Evolutionary conservation across 1,139 yeast genomes (phyloP), one percentile per base, ranked within the genome.

Genomic region (Candida mesenterica): DNA sequence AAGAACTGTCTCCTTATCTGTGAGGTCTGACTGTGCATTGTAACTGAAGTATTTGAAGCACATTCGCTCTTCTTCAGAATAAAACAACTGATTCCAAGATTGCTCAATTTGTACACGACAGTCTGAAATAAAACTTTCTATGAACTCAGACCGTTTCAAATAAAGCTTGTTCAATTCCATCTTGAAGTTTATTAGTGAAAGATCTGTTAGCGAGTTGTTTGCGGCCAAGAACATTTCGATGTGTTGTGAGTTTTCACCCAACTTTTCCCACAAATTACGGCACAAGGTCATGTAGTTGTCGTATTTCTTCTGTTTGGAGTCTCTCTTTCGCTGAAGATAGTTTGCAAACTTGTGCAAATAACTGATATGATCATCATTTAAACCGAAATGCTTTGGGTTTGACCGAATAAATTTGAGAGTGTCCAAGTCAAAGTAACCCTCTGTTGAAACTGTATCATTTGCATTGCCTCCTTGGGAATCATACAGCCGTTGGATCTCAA

Each of bases 41-140:
- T 57, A 55, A 10, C 59, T 49, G 40, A 48, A 65, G 44, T 57
- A 68, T 50, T 52, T 59, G 52, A 75, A 76, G 3, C 41, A 43
- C 2, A 30, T 32, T 40, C 71, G 66, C 32, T 75, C 72, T 0
- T 57, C 62, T 1, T 67, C 72, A 1, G 84, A 70, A 43, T 74
- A 81, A 53, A 72, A 79, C 46, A 90, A 61, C 15, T 65, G 57
- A 20, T 68, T 68, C 95, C 96, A 89, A 9, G 76, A 59, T 3
- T 63, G 67, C 30, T 68, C 71, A 10, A 90, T 79, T 37, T 76
- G 77, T 2, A 50, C 50, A 51, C 90, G 69, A 1, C 86, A 68
- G 32, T 79, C 83, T 10, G 64, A 54, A 10, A 90, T 82, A 42
- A 90, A 81, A 15, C 75, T 76, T 37, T 83, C 82, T 24, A 89